Percentiles rank a stretch among this genome's conserved stretches.
Evolutionary conservation across 2,329 filamentous ascomycete genomes (phyloP).

Genomic region (Ophiostoma montium): DNA sequence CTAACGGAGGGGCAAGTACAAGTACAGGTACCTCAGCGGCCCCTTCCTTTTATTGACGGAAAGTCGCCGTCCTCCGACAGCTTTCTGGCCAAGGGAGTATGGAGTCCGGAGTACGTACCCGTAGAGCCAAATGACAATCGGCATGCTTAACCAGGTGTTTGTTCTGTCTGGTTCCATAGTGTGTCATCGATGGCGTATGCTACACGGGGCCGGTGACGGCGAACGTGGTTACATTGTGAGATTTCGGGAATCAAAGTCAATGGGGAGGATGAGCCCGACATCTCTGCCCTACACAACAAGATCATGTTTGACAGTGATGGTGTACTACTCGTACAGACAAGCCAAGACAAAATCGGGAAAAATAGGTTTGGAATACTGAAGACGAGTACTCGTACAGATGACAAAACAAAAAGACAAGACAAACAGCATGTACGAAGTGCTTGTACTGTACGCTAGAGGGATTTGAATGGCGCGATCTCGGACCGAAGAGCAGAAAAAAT

Average conservation of each 20-base stretch:
- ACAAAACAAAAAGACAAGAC: background rate
- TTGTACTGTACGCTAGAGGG: background rate
- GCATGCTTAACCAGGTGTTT: background rate
- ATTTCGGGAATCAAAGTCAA: background rate
- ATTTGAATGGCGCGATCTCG: conserved; percentile 7
- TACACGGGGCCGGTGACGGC: background rate
- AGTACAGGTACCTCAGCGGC: too few species aligned
- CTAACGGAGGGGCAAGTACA: background rate
- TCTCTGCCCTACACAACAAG: too few species aligned
- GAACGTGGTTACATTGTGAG: background rate
- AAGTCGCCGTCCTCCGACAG: conserved; percentile 6
- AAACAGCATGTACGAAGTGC: background rate
- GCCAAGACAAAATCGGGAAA: too few species aligned
- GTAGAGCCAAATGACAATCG: too few species aligned
- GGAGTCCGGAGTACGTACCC: too few species aligned
- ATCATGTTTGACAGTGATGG: too few species aligned
- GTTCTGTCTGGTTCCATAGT: background rate
- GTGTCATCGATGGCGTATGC: background rate
- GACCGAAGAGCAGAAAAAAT: conserved; percentile 5
- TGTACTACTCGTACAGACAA: too few species aligned
- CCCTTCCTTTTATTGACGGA: conserved; percentile 3
- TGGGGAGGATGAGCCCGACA: background rate
- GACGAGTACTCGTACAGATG: background rate
- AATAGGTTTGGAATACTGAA: too few species aligned
- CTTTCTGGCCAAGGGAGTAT: too few species aligned